Evolutionary conservation across 1,284 basidiomycete species (phyloP), one percentile per base, ranked within the genome.

Genomic region (Pholiota adiposa): DNA sequence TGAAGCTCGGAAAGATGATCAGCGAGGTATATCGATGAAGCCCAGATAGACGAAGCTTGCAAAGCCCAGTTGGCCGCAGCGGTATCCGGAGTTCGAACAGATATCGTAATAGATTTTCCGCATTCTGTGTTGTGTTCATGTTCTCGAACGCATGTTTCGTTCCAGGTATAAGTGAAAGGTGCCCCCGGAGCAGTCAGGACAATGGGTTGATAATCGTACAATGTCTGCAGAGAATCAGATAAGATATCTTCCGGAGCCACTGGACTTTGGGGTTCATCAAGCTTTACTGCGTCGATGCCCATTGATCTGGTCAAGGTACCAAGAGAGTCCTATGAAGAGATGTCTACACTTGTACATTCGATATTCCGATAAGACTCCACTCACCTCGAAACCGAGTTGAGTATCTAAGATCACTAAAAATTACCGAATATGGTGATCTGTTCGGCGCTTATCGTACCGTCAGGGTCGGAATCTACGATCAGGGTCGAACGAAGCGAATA

Each of bases 1-100:
- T 65, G 59, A 11, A 88, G 72, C 34, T 80, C 75, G 31, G 77
- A 70, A 34, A 90, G 60, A 63, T 90, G 84, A 69, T 90, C 83
- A 51, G 85, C 86, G 43, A 90, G 71, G 73, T 84, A 89, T 54
- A 84, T 71, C 1, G 89, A 83, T 3, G 89, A 80, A 4, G 80
- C 74, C 90, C 89, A 92, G 66, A 92, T 84, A 16, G 87, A 87
- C 5, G 87, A 86, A 0, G 89, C 90, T 62, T 92, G 89, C 3
- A 92, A 71, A 4, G 81, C 77, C 89, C 89, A 92, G 65, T 92
- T 90, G 9, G 79, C 77, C 9, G 87, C 74, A 11, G 81, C 75
- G 3, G 89, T 87, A 66, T 90, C 86, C 14, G 90, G 89, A 1
- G 82, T 87, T 23, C 69, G 70, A 49, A 92, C 72, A 4, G 60